Evolutionary conservation across 495 filamentous ascomycete species (phyloP).

Genomic region (Thozetella sp.): DNA sequence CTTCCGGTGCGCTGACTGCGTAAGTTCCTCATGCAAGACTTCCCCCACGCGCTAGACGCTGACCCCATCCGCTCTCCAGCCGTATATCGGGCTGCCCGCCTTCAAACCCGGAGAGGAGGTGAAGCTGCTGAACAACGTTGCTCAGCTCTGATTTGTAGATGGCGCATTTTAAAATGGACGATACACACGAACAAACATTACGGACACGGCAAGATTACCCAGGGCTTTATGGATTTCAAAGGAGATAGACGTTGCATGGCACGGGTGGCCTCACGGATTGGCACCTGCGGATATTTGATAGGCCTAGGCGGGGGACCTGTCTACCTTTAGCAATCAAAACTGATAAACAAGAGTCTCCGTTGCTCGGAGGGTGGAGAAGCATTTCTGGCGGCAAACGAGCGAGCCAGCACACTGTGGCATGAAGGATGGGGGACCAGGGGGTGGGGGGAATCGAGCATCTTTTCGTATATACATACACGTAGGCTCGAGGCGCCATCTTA

Average conservation of each 20-base stretch:
- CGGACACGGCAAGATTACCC: neutral
- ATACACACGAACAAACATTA: neutral
- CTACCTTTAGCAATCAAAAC: too few species aligned
- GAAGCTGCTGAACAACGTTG: slow-evolving; percentile 77
- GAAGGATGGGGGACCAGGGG: too few species aligned
- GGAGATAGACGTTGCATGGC: neutral
- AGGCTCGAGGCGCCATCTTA: too few species aligned
- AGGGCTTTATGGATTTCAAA: neutral
- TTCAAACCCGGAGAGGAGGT: slow-evolving; percentile 98
- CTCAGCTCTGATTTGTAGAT: slow-evolving; percentile 77
- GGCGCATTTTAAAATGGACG: neutral
- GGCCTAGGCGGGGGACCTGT: too few species aligned
- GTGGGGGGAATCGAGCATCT: too few species aligned
- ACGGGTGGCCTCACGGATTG: too few species aligned
- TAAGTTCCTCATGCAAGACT: slow-evolving; percentile 8
- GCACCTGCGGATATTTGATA: too few species aligned
- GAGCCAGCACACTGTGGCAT: too few species aligned
- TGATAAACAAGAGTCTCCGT: too few species aligned
- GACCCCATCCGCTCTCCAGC: slow-evolving; percentile 53
- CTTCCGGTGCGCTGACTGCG: slow-evolving; percentile 59
- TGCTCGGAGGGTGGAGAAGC: neutral
- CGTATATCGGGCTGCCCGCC: slow-evolving; percentile 89
- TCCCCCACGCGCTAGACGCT: neutral
- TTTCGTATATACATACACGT: too few species aligned
- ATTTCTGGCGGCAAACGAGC: too few species aligned